phyloP scores from a whole-genome alignment of 768 basidiomycete species.

The Tephrocybe sp. region DNA sequence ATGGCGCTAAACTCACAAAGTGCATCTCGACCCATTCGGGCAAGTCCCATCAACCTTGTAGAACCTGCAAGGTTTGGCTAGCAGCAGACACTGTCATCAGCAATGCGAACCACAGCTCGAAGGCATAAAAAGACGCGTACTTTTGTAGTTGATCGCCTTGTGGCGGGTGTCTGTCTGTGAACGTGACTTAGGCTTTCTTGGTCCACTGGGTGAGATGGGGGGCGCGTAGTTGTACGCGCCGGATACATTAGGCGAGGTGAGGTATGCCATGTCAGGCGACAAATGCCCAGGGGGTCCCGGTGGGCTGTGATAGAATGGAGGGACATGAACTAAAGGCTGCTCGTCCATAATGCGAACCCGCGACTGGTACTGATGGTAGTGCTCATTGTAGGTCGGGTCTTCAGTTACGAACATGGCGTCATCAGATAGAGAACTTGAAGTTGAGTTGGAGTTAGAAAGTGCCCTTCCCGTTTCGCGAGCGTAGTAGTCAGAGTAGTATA shows the following conservation, averaged over 20 bases:
- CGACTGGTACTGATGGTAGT: conserved; percentile 40
- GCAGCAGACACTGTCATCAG: neutral
- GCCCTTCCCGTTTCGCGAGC: conserved; percentile 12
- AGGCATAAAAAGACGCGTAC: conserved; percentile 22
- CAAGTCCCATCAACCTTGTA: conserved; percentile 45
- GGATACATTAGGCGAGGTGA: conserved; percentile 11
- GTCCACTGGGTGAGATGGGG: conserved; percentile 8
- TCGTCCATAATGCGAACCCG: conserved; percentile 34
- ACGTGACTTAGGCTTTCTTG: conserved; percentile 13
- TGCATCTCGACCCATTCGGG: conserved; percentile 54
- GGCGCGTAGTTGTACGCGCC: conserved; percentile 8
- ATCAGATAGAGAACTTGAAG: conserved; percentile 24
- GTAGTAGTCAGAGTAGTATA: conserved; percentile 12
- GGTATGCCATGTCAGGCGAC: conserved; percentile 20
- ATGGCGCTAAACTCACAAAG: conserved; percentile 46
- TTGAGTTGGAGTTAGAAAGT: conserved; percentile 16
- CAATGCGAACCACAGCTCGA: neutral
- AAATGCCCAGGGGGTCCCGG: conserved; percentile 12
- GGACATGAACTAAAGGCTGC: conserved; percentile 30
- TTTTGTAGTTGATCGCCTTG: conserved; percentile 41
- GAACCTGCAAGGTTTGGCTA: conserved; percentile 65
- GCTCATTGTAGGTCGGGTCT: conserved; percentile 41
- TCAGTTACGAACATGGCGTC: conserved; percentile 35
- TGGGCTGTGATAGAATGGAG: conserved; percentile 25
- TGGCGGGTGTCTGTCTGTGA: conserved; percentile 29